A percentile compares a stretch with the other conserved stretches of the same genome.
These are phyloP conservation scores for Fusarium illudens DNA, from an alignment of 2,329 filamentous ascomycete species.

Conservation along the genomic window DNA sequence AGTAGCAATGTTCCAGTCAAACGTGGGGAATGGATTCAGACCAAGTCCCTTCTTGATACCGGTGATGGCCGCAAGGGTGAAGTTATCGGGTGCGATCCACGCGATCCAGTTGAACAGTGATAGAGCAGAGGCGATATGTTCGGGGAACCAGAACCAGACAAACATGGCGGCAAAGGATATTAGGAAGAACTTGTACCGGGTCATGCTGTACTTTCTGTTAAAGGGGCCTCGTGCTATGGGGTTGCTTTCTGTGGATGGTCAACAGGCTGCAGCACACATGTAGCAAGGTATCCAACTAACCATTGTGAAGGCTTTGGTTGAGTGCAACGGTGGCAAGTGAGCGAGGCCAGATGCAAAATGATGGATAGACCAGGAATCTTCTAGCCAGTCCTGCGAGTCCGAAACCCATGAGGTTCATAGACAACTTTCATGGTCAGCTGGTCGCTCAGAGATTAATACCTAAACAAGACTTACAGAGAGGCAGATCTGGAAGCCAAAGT, in stretches of 20 bases:
- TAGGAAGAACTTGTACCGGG: slow-evolving; percentile 34
- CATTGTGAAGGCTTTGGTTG: slow-evolving; percentile 34
- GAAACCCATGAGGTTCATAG: slow-evolving; percentile 58
- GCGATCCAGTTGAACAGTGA: slow-evolving; percentile 62
- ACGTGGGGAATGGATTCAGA: slow-evolving; percentile 60
- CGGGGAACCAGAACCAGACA: slow-evolving; percentile 38
- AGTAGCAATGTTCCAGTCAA: slow-evolving; percentile 56
- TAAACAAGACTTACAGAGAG: slow-evolving; percentile 3
- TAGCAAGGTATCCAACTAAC: not conserved
- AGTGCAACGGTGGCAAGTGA: slow-evolving; percentile 45
- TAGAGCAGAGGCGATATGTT: slow-evolving; percentile 25
- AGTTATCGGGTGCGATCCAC: slow-evolving; percentile 60
- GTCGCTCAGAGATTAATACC: rapidly evolving
- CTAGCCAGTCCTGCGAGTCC: slow-evolving; percentile 61
- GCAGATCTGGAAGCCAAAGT: slow-evolving; percentile 49
- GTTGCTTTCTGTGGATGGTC: not conserved
- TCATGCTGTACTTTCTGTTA: slow-evolving; percentile 31
- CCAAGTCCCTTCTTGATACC: slow-evolving; percentile 53
- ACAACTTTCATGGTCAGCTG: not conserved
- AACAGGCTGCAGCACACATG: rapidly evolving
- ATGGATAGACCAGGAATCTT: slow-evolving; percentile 61
- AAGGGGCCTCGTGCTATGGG: slow-evolving; percentile 24
- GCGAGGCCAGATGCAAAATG: slow-evolving; percentile 42
- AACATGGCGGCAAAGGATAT: slow-evolving; percentile 32
- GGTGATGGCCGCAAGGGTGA: slow-evolving; percentile 53